These are phyloP conservation scores for Blastomyces silverae DNA, from an alignment of 2,329 filamentous ascomycete species.

Conservation along the genomic window DNA sequence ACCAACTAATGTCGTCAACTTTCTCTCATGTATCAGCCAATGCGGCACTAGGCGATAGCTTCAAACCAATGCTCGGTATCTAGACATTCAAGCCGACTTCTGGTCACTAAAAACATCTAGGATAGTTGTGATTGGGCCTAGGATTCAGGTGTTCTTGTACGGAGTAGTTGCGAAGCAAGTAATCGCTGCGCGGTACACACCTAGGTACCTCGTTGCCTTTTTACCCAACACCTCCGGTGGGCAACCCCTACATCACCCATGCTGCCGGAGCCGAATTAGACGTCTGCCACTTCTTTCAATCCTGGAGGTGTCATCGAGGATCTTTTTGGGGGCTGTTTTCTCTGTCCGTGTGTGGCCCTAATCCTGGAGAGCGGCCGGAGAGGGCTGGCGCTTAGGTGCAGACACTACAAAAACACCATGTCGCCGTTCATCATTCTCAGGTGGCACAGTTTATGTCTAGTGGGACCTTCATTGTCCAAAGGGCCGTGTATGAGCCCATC, in stretches of 20 bases:
- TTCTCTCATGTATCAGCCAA: slow-evolving; percentile 5
- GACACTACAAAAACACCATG: slow-evolving; percentile 5
- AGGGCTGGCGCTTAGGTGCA: slow-evolving; percentile 15
- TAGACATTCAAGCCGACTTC: background rate
- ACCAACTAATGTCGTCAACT: slow-evolving; percentile 8
- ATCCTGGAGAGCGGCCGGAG: slow-evolving; percentile 5
- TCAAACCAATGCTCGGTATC: slow-evolving; percentile 5
- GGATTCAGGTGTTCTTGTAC: background rate
- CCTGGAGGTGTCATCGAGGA: slow-evolving; percentile 4
- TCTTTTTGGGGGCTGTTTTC: slow-evolving; percentile 12
- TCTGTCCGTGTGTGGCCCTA: slow-evolving; percentile 3
- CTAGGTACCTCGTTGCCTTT: background rate
- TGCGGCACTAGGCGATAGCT: slow-evolving; percentile 1
- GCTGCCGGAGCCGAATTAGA: slow-evolving; percentile 4
- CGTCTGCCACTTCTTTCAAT: slow-evolving; percentile 5
- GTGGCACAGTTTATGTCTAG: slow-evolving; percentile 12
- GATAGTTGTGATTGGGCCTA: slow-evolving; percentile 10
- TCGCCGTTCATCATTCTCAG: slow-evolving; percentile 11
- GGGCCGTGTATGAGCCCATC: slow-evolving; percentile 9
- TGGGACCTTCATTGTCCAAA: slow-evolving; percentile 12
- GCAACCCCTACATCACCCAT: slow-evolving; percentile 2
- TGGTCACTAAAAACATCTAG: slow-evolving; percentile 8
- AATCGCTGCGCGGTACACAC: background rate
- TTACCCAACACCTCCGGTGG: slow-evolving; percentile 2
- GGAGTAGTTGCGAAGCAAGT: background rate